phyloP scores from a whole-genome alignment of 2,329 filamentous ascomycete genomes.

The Lithohypha guttulata region DNA sequence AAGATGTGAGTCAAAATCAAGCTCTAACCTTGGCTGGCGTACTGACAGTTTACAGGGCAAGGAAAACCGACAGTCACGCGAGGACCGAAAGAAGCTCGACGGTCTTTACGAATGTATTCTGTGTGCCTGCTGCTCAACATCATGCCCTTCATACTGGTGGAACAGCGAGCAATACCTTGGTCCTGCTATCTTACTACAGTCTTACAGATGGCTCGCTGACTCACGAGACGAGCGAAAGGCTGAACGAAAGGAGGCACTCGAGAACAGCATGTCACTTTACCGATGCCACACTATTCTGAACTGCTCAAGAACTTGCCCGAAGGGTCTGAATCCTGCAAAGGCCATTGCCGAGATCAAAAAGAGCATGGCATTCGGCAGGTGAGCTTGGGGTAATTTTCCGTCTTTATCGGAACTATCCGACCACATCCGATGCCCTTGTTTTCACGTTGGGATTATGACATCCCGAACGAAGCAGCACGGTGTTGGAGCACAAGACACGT shows the following conservation, averaged over 20 bases:
- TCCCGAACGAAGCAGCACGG: no score
- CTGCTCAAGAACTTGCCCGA: slow-evolving; percentile 94
- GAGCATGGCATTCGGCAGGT: slow-evolving; percentile 55
- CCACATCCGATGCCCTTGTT: no score
- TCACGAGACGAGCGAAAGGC: slow-evolving; percentile 82
- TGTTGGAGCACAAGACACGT: no score
- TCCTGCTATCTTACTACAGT: slow-evolving; percentile 89
- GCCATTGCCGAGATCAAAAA: slow-evolving; percentile 99
- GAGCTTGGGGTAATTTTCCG: not conserved
- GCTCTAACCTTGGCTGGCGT: slow-evolving; percentile 10
- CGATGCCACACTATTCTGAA: slow-evolving; percentile 99
- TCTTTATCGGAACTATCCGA: not conserved
- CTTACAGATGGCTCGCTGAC: slow-evolving; percentile 94
- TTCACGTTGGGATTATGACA: no score
- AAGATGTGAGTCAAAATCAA: slow-evolving; percentile 49
- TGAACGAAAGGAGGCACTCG: slow-evolving; percentile 79
- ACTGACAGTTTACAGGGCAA: slow-evolving; percentile 52
- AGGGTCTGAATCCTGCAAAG: slow-evolving; percentile 90
- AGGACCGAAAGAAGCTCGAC: slow-evolving; percentile 90
- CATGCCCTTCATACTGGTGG: slow-evolving; percentile 99
- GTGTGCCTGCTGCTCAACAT: slow-evolving; percentile 97
- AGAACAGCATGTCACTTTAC: slow-evolving; percentile 99
- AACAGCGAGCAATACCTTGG: slow-evolving; percentile 98
- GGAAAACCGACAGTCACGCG: slow-evolving; percentile 83
- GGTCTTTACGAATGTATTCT: slow-evolving; percentile 99